phyloP scores from a whole-genome alignment of 2,329 filamentous ascomycete genomes.

The Aspergillus phoenicis region DNA sequence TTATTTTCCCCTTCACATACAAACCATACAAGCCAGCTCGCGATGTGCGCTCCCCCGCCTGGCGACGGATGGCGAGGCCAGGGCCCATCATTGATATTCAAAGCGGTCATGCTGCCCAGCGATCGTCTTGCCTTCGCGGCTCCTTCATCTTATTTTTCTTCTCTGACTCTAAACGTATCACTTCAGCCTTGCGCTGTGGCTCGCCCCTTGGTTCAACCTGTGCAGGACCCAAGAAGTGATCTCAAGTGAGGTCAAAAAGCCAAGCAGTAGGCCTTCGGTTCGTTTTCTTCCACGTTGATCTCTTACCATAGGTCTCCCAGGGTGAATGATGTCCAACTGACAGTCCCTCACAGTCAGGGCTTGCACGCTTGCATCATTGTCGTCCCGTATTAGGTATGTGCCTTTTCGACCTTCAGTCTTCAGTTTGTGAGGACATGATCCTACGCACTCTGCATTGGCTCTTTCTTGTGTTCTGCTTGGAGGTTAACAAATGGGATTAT shows the following conservation, averaged over 20 bases:
- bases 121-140: conserved; percentile 16
- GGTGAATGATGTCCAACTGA: neutral
- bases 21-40: conserved; percentile 13
- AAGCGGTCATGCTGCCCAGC: conserved; percentile 20
- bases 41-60: conserved; percentile 18
- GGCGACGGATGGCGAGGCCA: conserved; percentile 17
- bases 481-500: neutral
- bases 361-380: neutral
- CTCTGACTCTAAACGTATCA: conserved; percentile 24
- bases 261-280: neutral
- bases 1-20: conserved; percentile 30
- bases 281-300: neutral
- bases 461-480: neutral
- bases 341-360: neutral
- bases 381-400: neutral
- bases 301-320: neutral
- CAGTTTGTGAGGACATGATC: neutral
- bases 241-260: neutral
- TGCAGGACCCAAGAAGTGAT: conserved; percentile 34
- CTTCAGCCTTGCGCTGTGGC: conserved; percentile 21
- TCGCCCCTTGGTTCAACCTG: conserved; percentile 28
- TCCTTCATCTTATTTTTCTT: conserved; percentile 20
- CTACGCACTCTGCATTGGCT: neutral
- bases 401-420: neutral
- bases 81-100: conserved; percentile 36